Evolutionary conservation across 2,329 filamentous ascomycete genomes (phyloP), one percentile per base, ranked within the genome.

Genomic region (Fonsecaea nubica): DNA sequence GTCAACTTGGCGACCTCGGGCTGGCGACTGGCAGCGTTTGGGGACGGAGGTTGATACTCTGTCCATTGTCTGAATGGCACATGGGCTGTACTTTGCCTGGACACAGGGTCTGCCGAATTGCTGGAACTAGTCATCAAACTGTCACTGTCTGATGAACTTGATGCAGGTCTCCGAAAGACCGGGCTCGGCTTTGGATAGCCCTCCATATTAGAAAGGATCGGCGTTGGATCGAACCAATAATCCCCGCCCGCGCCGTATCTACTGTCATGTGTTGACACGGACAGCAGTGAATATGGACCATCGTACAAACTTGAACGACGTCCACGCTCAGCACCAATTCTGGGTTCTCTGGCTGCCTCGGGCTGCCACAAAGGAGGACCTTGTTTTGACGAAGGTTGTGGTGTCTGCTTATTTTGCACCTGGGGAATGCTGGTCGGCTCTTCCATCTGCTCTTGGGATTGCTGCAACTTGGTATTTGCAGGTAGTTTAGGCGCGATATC

Each of bases 171-270:
- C 18, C 58, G 55, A 54, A 65, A 58, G 12, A 67, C 25, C 9
- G 62, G 48, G 2, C 21, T 56, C 10, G 56, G 35, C 12, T 59
- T 64, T n/a, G 53, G 53, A 4, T 12, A 18, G 15, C 9, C 8
- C 30, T 25, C 54, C 1, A 40, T 32, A 10, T 48, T 48, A 4
- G 52, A 32, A 30, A 52, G n/a, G 35, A 45, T 18, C 5, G 64
- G 63, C 32, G 48, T 58, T 6, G 69, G 66, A 54, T 71, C 62
- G 50, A 71, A 71, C 69, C 69, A 71, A 35, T 65, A 71, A 42
- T 67, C 66, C 32, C 69, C 69, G 54, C 67, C 60, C 30, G 69
- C 64, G n/a, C 79, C 77, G 75, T 88, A 88, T 71, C 86, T 87
- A 25, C 82, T 77, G 72, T 86, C 83, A 63, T 83, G 69, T 12